phyloP scores from a whole-genome alignment of 2,329 filamentous ascomycete species.

The Ophiosphaerella korrae region DNA sequence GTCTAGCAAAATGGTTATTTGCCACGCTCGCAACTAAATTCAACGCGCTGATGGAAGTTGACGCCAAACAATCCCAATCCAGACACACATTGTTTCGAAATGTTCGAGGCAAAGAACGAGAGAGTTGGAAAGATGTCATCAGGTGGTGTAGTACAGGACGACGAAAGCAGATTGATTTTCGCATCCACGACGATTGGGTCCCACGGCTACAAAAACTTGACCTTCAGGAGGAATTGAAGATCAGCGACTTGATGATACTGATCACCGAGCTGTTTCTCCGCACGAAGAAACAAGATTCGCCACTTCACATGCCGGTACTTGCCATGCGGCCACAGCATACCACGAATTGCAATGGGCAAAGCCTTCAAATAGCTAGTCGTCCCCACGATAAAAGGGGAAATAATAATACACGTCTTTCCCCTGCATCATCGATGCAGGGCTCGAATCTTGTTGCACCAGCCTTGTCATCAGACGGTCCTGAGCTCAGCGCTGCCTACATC shows the following conservation, averaged over 20 bases:
- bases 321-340: too few relatives aligned
- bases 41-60: neutral
- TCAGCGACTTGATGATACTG: neutral
- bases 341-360: too few relatives aligned
- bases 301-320: too few relatives aligned
- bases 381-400: too few relatives aligned
- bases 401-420: too few relatives aligned
- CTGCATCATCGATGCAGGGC: too few relatives aligned
- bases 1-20: neutral
- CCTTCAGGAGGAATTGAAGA: neutral
- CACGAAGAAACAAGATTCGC: too few relatives aligned
- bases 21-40: neutral
- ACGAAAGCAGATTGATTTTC: neutral
- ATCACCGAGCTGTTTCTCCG: neutral
- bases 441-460: too few relatives aligned
- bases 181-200: neutral
- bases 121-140: neutral
- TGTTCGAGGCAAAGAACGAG: neutral
- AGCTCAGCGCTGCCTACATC: too few relatives aligned
- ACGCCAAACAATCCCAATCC: too few relatives aligned
- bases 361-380: too few relatives aligned
- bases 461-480: too few relatives aligned
- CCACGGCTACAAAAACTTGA: neutral
- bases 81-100: neutral
- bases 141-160: neutral